Evolutionary conservation across 371 early-diverging fungal species (phyloP), one percentile per base, ranked within the genome.

Genomic region (Mucor indicus): DNA sequence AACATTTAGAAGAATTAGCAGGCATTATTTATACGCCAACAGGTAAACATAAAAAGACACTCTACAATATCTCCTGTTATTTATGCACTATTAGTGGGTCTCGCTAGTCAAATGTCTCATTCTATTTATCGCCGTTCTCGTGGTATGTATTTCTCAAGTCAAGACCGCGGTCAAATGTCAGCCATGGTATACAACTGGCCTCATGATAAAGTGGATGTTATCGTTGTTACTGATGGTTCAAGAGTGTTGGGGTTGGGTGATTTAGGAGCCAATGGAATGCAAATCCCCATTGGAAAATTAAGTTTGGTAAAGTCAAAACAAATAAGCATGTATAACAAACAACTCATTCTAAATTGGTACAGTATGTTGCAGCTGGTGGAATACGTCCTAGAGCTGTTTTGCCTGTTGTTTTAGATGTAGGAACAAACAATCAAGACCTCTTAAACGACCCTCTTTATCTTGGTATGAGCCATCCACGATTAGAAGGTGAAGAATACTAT

Each of bases 221-320:
- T 81, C 65, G 83, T 83, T 12, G 82, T 85, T 3, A 82, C 84
- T 11, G 85, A 85, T 48, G 85, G 85, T 27, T 79, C 80, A 5
- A 69, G 85, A 44, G 79, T 85, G 6, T 61, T 85, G 15, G 85
- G 85, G 22, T 58, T 83, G 30, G 82, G 84, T 44, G 84, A 85
- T 59, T 57, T 83, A 45, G 84, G 85, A 15, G 80, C 79, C 17
- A 82, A 80, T 47, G 85, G 85, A 38, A 85, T 83, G 85, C 79
- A 77, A 43, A 75, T 75, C 36, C 75, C 75, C 25, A 71, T 61
- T 53, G 85, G 85, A 52, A 85, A 83, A 59, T 61, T 75, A 32
- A 71, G 72, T 69, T 63, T 75, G 67, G 75, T 75, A 71, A 65
- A 50, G 48, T n/a, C 29, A 15, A 29, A 35, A 5, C 7, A 17